These are phyloP conservation scores for Penicillium coffeae DNA, from an alignment of 495 filamentous ascomycete genomes.

Conservation along the genomic window DNA sequence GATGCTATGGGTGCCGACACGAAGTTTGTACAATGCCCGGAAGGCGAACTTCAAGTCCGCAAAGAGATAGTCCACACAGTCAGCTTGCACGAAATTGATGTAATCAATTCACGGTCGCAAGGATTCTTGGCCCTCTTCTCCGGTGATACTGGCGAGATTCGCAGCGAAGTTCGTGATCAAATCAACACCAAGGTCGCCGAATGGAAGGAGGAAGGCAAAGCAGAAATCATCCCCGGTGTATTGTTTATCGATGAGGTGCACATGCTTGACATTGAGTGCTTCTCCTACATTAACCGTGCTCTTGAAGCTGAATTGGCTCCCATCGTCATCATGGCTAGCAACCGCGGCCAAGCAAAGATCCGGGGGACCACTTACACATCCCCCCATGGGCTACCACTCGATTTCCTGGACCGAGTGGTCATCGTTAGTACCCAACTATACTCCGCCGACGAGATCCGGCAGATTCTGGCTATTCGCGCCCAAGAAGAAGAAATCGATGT, in stretches of 20 bases:
- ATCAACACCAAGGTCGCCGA: constrained; percentile 98
- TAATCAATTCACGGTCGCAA: constrained; percentile 97
- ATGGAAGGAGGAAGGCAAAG: constrained; percentile 99
- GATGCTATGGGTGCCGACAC: constrained; percentile 99
- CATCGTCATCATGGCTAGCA: constrained; percentile 99
- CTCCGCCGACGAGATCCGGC: constrained; percentile 74
- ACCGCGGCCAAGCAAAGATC: constrained; percentile 87
- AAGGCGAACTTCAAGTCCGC: constrained; percentile 95
- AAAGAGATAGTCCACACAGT: constrained; percentile 97
- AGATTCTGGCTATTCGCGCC: constrained; percentile 86
- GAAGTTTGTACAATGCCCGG: constrained; percentile 97
- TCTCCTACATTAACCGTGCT: constrained; percentile 96
- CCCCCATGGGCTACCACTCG: constrained; percentile 89
- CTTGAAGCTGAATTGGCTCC: constrained; percentile 90
- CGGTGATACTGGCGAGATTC: constrained; percentile 96
- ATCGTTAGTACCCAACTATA: constrained; percentile 97
- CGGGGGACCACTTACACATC: constrained; percentile 87
- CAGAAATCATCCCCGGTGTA: constrained; percentile 94
- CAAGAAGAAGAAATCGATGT: constrained; percentile 95
- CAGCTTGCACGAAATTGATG: constrained; percentile 95
- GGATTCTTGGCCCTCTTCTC: constrained; percentile 95
- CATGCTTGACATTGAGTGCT: constrained; percentile 99
- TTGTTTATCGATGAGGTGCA: constrained; percentile 99
- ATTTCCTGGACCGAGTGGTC: constrained; percentile 93
- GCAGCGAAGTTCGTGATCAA: constrained; percentile 94